These are phyloP conservation scores for Calocybe indica DNA, from an alignment of 768 basidiomycete species.

Conservation along the genomic window DNA sequence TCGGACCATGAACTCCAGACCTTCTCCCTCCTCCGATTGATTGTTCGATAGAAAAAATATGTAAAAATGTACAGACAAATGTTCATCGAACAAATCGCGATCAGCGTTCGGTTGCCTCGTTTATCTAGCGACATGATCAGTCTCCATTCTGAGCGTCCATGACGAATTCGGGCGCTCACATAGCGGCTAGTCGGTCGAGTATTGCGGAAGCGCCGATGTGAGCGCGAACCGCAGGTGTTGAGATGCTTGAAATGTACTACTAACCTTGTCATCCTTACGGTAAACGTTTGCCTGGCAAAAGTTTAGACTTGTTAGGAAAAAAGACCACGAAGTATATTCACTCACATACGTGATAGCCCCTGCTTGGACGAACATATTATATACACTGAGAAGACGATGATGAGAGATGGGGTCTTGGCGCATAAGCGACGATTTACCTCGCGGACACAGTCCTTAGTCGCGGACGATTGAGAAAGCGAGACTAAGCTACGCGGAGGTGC, in stretches of 20 bases:
- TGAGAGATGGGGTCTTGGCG: not conserved
- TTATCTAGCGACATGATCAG: slow-evolving; percentile 32
- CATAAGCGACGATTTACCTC: slow-evolving; percentile 11
- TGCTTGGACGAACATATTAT: slow-evolving; percentile 65
- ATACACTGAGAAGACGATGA: slow-evolving; percentile 26
- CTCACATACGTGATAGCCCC: slow-evolving; percentile 43
- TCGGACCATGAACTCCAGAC: slow-evolving; percentile 46
- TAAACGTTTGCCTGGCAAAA: slow-evolving; percentile 46
- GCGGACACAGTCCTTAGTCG: slow-evolving; percentile 33
- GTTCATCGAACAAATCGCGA: slow-evolving; percentile 50
- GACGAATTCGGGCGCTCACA: not conserved
- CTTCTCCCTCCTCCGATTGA: slow-evolving; percentile 42
- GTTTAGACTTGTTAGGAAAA: not conserved
- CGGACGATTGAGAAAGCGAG: not conserved
- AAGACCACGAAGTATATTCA: not conserved
- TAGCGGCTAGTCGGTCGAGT: not conserved
- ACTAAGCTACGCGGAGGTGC: slow-evolving; percentile 12
- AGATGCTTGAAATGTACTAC: not conserved
- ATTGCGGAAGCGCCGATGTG: too few species aligned
- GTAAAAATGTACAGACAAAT: slow-evolving; percentile 44
- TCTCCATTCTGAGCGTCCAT: not conserved
- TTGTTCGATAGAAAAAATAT: slow-evolving; percentile 47
- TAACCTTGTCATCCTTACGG: slow-evolving; percentile 39
- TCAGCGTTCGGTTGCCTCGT: slow-evolving; percentile 50
- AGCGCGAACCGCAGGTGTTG: too few species aligned